Evolutionary conservation across 179 eudicot species (phyloP).

Genomic region (Monotropa hypopitys): DNA sequence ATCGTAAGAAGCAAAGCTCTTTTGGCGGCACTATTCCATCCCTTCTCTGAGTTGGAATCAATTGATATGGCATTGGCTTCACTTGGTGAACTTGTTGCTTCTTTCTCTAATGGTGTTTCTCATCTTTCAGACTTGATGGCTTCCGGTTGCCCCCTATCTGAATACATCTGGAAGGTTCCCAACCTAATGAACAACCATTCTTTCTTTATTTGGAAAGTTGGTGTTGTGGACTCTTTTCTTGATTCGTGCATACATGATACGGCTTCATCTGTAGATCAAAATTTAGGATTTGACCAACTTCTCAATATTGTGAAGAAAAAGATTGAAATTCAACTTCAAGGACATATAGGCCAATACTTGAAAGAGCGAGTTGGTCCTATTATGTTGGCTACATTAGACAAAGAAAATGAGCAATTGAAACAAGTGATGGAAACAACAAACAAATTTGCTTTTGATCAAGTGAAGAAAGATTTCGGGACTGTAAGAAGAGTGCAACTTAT

Average conservation of each 20-base stretch:
- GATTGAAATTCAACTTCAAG: slow-evolving; percentile 57
- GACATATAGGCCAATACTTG: slow-evolving; percentile 47
- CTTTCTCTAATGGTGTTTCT: slow-evolving; percentile 28
- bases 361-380: slow-evolving; percentile 64
- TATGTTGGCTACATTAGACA: slow-evolving; percentile 45
- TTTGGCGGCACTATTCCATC: slow-evolving; percentile 46
- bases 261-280: slow-evolving; percentile 61
- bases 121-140: slow-evolving; percentile 30
- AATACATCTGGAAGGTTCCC: slow-evolving; percentile 70
- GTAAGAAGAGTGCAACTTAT: slow-evolving; percentile 54
- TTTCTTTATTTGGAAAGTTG: slow-evolving; percentile 86
- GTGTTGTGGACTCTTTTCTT: slow-evolving; percentile 63
- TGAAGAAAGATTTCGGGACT: slow-evolving; percentile 32
- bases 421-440: slow-evolving; percentile 25
- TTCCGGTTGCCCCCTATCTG: slow-evolving; percentile 75
- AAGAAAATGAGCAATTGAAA: slow-evolving; percentile 49
- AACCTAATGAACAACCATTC: slow-evolving; percentile 42
- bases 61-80: slow-evolving; percentile 47
- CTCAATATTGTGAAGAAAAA: slow-evolving; percentile 62
- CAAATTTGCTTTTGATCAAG: slow-evolving; percentile 33
- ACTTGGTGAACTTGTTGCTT: slow-evolving; percentile 26
- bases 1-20: slow-evolving; percentile 44
- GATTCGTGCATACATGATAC: slow-evolving; percentile 65
- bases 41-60: slow-evolving; percentile 69
- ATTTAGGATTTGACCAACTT: slow-evolving; percentile 80